Conservation (phyloP, 331 rosid species). For the Malus hybrid region DNA sequence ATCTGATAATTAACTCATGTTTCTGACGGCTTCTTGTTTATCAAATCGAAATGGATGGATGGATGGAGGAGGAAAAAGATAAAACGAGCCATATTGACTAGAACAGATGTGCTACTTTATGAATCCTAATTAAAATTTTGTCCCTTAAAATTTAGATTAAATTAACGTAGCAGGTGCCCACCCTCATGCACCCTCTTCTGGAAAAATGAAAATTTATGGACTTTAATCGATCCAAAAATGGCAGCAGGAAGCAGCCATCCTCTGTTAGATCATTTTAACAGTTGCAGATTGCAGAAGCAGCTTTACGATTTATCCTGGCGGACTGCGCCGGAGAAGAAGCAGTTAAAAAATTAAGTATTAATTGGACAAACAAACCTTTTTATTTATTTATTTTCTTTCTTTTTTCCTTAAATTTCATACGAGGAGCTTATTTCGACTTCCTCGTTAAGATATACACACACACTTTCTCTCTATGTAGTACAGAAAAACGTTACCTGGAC, state of each 20-base stretch:
- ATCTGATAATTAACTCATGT: no score
- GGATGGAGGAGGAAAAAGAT: background rate
- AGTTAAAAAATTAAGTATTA: background rate
- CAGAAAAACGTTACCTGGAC: background rate
- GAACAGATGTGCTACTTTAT: background rate
- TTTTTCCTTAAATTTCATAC: background rate
- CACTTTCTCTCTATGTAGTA: background rate
- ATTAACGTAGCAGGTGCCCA: background rate
- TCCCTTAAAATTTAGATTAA: no score
- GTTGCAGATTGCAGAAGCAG: background rate
- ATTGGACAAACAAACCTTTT: background rate
- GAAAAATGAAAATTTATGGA: background rate
- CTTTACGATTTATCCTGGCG: background rate
- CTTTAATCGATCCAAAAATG: background rate
- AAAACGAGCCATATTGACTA: background rate
- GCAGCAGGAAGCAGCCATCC: background rate
- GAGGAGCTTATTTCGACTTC: background rate
- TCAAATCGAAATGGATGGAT: background rate
- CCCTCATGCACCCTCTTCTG: background rate
- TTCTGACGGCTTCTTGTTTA: background rate
- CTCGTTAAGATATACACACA: slow-evolving; percentile 3
- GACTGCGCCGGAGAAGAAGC: background rate
- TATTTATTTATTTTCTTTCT: background rate
- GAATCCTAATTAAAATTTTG: no score
- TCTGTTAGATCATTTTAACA: background rate